These are phyloP conservation scores for Simmondsia chinensis DNA, from an alignment of 148 eudicot species.

Conservation along the genomic window DNA sequence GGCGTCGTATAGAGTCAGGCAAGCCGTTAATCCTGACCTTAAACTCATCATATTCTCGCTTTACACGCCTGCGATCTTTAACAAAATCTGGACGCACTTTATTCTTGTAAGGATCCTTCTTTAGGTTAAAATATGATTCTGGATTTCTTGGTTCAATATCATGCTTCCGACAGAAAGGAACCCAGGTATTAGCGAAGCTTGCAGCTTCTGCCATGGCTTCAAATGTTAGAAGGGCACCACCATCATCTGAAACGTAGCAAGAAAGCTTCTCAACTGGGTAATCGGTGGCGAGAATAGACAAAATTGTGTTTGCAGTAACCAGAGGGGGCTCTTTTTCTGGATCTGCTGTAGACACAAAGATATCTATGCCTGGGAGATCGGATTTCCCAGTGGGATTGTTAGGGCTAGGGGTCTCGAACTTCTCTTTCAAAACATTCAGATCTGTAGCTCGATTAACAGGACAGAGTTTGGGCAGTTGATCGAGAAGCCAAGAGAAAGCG, in stretches of 20 bases:
- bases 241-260: slow-evolving; percentile 94
- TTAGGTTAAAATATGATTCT: slow-evolving; percentile 64
- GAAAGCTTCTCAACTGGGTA: slow-evolving; percentile 93
- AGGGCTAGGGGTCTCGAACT: slow-evolving; percentile 63
- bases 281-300: slow-evolving; percentile 80
- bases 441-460: slow-evolving; percentile 94
- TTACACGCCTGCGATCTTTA: slow-evolving; percentile 81
- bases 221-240: slow-evolving; percentile 90
- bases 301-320: slow-evolving; percentile 82
- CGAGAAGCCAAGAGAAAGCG: slow-evolving; percentile 93
- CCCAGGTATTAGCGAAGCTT: slow-evolving; percentile 82
- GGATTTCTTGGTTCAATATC: slow-evolving; percentile 87
- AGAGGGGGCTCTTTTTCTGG: slow-evolving; percentile 98
- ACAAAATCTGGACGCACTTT: slow-evolving; percentile 75
- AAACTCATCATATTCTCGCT: slow-evolving; percentile 90
- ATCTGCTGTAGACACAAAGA: slow-evolving; percentile 94
- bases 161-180: slow-evolving; percentile 92
- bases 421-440: slow-evolving; percentile 72
- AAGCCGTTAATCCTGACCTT: slow-evolving; percentile 84
- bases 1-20: slow-evolving; percentile 78
- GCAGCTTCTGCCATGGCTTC: slow-evolving; percentile 99
- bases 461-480: slow-evolving; percentile 78
- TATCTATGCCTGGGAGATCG: slow-evolving; percentile 82
- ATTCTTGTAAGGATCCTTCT: slow-evolving; percentile 83
- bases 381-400: slow-evolving; percentile 87